These are phyloP conservation scores for Neodidymelliopsis sp. DNA, from an alignment of 2,329 filamentous ascomycete genomes.

Conservation along the genomic window DNA sequence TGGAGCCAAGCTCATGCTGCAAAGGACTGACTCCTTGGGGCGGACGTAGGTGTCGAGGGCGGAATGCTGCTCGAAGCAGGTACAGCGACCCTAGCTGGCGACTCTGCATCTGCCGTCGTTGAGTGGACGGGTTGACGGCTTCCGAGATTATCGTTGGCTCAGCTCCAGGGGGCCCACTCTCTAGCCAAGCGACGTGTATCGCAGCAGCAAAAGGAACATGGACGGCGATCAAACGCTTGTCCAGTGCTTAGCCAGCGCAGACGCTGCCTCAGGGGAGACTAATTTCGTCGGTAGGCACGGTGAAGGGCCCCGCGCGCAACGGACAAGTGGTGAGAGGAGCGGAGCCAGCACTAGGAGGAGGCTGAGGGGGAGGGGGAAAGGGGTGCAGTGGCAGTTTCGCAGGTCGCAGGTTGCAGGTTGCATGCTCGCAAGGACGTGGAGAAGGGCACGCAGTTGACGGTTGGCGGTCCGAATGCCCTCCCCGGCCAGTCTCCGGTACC, in stretches of 20 bases:
- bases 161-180: not conserved
- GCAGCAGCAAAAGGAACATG: constrained; percentile 40
- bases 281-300: constrained; percentile 32
- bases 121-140: constrained; percentile 24
- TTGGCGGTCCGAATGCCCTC: constrained; percentile 32
- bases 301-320: constrained; percentile 25
- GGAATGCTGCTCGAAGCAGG: constrained; percentile 33
- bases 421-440: constrained; percentile 36
- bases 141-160: constrained; percentile 30
- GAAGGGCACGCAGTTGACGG: constrained; percentile 19
- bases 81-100: constrained; percentile 26
- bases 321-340: constrained; percentile 28
- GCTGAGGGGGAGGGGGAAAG: constrained; percentile 20
- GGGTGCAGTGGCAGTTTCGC: too few species aligned
- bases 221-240: constrained; percentile 51
- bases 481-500: constrained; percentile 28
- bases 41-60: constrained; percentile 13
- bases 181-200: constrained; percentile 14
- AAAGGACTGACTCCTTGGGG: constrained; percentile 5
- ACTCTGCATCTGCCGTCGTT: constrained; percentile 16
- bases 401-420: constrained; percentile 20
- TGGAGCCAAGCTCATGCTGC: constrained; percentile 21
- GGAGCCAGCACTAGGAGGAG: constrained; percentile 29
- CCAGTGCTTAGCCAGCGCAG: constrained; percentile 45
- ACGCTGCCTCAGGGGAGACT: constrained; percentile 41